Conservation (phyloP, 331 rosid genomes). For the Cydonia oblonga region DNA sequence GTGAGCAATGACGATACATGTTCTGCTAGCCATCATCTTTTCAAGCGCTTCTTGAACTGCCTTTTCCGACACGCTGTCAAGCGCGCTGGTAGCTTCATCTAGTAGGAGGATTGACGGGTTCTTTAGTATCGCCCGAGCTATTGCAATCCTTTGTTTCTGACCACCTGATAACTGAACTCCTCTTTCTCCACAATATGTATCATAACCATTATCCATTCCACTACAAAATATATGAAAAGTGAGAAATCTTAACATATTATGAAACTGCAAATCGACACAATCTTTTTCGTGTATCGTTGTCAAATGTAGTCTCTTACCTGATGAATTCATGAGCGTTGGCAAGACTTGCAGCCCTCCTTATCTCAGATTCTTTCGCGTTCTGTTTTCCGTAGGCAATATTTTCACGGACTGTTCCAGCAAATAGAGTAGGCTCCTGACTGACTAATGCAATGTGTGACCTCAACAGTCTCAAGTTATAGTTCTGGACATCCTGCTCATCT, state of each 20-base stretch:
- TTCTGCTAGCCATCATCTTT: slow-evolving; percentile 71
- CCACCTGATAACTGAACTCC: slow-evolving; percentile 90
- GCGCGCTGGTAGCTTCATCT: slow-evolving; percentile 91
- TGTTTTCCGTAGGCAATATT: slow-evolving; percentile 71
- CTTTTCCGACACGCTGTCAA: slow-evolving; percentile 75
- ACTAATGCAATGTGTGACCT: slow-evolving; percentile 85
- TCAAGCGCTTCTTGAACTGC: slow-evolving; percentile 80
- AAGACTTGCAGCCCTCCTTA: slow-evolving; percentile 58
- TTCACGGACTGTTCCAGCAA: slow-evolving; percentile 62
- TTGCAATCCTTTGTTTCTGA: slow-evolving; percentile 82
- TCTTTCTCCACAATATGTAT: slow-evolving; percentile 78
- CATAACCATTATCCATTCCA: slow-evolving; percentile 76
- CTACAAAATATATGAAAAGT: slow-evolving; percentile 18
- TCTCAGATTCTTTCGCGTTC: slow-evolving; percentile 62
- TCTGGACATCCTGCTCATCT: slow-evolving; percentile 73
- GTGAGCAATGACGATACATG: slow-evolving; percentile 76
- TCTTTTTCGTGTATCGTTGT: neutral
- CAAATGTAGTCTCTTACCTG: slow-evolving; percentile 34
- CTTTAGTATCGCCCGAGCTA: slow-evolving; percentile 77
- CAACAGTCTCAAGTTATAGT: slow-evolving; percentile 51
- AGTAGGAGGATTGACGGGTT: slow-evolving; percentile 73
- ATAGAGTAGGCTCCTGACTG: slow-evolving; percentile 77
- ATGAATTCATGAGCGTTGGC: slow-evolving; percentile 93
- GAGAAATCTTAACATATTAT: neutral
- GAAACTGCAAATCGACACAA: neutral